A percentile compares a stretch with the other conserved stretches of the same genome.
Conservation (phyloP, 2,329 filamentous ascomycete species). For the Endoconidiophora polonica region DNA sequence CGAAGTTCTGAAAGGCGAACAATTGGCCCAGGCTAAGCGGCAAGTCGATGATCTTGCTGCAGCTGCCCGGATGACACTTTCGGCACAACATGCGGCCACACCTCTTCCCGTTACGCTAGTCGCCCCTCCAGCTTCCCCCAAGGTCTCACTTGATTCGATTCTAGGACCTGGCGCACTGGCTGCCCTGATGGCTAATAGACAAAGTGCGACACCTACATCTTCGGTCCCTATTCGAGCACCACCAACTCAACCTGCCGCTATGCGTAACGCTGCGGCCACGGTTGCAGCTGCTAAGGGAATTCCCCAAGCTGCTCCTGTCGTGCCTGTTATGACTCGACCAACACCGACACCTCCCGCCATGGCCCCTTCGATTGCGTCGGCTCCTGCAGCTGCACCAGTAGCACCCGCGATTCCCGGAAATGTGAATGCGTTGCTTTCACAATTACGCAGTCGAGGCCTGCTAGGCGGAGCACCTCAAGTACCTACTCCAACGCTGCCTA, state of each 20-base stretch:
- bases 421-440: constrained; percentile 5
- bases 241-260: constrained; percentile 16
- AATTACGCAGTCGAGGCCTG: constrained; percentile 15
- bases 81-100: constrained; percentile 21
- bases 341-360: not conserved
- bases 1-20: constrained; percentile 61
- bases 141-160: constrained; percentile 36
- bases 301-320: constrained; percentile 3
- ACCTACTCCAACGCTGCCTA: constrained; percentile 18
- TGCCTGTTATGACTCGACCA: constrained; percentile 16
- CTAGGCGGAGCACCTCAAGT: constrained; percentile 16
- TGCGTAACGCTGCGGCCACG: constrained; percentile 32
- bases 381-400: constrained; percentile 22
- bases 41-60: constrained; percentile 66
- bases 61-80: constrained; percentile 36
- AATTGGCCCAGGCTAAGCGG: constrained; percentile 69
- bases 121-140: constrained; percentile 17
- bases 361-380: constrained; percentile 17
- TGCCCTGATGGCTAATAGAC: constrained; percentile 36
- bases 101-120: constrained; percentile 18
- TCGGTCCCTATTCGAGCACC: not conserved
- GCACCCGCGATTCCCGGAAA: no score
- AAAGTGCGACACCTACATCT: constrained; percentile 1
- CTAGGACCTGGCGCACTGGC: constrained; percentile 44
- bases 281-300: constrained; percentile 27